Conservation (phyloP, 208 protist genomes). For the Lotmaria passim region DNA sequence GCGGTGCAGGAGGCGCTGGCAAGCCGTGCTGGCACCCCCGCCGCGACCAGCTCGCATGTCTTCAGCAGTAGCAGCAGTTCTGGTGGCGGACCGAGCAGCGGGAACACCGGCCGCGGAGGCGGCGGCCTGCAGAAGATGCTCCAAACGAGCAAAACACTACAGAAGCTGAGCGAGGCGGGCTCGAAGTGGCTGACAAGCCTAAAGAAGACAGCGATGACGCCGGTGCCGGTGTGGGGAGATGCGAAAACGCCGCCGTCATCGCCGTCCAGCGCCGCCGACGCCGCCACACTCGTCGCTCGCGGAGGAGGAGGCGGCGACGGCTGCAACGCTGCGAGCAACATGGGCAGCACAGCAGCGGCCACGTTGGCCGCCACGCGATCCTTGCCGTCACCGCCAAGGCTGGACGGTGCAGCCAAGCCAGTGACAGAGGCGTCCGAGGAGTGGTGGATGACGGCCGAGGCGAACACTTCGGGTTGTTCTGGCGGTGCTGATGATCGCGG, state of each 20-base stretch:
- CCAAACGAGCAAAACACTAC: conserved; percentile 21
- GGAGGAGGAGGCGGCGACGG: no score
- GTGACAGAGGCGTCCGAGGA: background rate
- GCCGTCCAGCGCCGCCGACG: background rate
- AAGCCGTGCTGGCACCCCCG: background rate
- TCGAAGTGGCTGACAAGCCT: conserved; percentile 37
- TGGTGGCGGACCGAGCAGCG: background rate
- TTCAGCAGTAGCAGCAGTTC: background rate
- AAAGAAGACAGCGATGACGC: conserved; percentile 6
- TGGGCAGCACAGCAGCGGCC: background rate
- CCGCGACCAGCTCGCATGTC: background rate
- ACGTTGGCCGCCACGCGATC: background rate
- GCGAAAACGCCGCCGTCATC: conserved; percentile 6
- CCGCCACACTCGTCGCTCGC: background rate
- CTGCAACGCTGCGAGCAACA: conserved; percentile 2
- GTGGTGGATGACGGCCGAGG: conserved; percentile 11
- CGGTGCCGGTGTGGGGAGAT: conserved; percentile 13
- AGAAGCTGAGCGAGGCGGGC: conserved; percentile 24
- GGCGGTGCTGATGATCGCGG: no score
- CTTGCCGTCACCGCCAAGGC: background rate
- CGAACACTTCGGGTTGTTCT: no score
- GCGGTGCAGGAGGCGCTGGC: conserved; percentile 29
- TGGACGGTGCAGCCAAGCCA: background rate
- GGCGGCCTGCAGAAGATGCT: conserved; percentile 32
- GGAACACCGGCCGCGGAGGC: background rate